Evolutionary conservation across 305 asterid species (phyloP).

Genomic region (Fraxinus dipetala): DNA sequence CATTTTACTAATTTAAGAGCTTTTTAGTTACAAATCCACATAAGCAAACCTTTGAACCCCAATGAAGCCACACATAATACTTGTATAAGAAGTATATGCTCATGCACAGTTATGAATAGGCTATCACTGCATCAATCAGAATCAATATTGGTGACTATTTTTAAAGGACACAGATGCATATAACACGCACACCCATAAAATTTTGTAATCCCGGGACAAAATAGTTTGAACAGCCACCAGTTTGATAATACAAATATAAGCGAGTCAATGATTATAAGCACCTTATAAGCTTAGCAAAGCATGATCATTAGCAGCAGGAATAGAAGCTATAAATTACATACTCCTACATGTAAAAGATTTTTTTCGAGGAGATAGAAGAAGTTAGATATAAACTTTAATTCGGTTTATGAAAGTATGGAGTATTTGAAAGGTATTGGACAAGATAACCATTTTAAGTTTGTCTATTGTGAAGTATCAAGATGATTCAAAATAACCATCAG

Average conservation of each 20-base stretch:
- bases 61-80: background rate
- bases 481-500: background rate
- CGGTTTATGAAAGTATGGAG: background rate
- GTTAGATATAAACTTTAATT: background rate
- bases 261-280: background rate
- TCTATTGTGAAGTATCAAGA: background rate
- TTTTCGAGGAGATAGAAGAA: background rate
- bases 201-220: background rate
- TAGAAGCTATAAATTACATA: background rate
- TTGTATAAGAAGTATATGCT: background rate
- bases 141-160: background rate
- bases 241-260: background rate
- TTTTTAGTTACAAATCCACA: background rate
- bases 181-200: background rate
- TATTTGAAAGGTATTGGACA: background rate
- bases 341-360: background rate
- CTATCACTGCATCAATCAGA: background rate
- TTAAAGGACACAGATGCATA: background rate
- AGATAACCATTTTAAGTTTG: background rate
- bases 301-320: background rate
- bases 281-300: background rate
- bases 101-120: background rate
- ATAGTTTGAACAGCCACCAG: background rate
- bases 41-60: background rate
- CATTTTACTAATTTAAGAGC: background rate